These are phyloP conservation scores for Raphanus raphanistrum DNA, from an alignment of 345 rosid species.

Conservation along the genomic window DNA sequence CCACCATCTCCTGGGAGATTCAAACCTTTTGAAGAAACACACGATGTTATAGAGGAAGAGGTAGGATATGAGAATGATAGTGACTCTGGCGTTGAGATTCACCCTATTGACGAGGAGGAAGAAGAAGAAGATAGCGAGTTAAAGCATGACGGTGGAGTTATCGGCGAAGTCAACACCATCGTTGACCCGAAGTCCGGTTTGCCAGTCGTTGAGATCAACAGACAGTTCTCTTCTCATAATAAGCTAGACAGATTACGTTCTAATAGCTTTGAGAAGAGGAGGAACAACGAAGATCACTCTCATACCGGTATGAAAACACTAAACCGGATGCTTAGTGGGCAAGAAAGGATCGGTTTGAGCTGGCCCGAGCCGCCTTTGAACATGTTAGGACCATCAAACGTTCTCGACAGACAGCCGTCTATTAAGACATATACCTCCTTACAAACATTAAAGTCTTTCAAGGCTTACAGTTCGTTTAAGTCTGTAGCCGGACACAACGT, in stretches of 20 bases:
- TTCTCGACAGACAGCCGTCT: slow-evolving; percentile 65
- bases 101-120: slow-evolving; percentile 74
- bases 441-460: slow-evolving; percentile 55
- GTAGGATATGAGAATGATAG: slow-evolving; percentile 67
- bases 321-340: slow-evolving; percentile 63
- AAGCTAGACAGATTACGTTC: slow-evolving; percentile 51
- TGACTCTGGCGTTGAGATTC: slow-evolving; percentile 75
- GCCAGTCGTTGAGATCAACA: slow-evolving; percentile 41
- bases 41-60: slow-evolving; percentile 74
- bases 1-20: slow-evolving; percentile 91
- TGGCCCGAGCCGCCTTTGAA: slow-evolving; percentile 94
- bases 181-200: slow-evolving; percentile 22
- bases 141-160: slow-evolving; percentile 38
- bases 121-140: slow-evolving; percentile 6
- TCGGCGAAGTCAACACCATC: slow-evolving; percentile 25
- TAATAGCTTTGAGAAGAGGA: slow-evolving; percentile 38
- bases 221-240: slow-evolving; percentile 61
- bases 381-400: slow-evolving; percentile 52
- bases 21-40: slow-evolving; percentile 66
- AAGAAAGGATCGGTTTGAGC: slow-evolving; percentile 73
- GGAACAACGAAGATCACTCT: slow-evolving; percentile 19
- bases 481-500: slow-evolving; percentile 42
- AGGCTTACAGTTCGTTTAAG: slow-evolving; percentile 62
- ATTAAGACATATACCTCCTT: slow-evolving; percentile 61
- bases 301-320: slow-evolving; percentile 40